These are phyloP conservation scores for Phialocephala subalpina DNA, from an alignment of 2,329 filamentous ascomycete species.

Conservation along the genomic window DNA sequence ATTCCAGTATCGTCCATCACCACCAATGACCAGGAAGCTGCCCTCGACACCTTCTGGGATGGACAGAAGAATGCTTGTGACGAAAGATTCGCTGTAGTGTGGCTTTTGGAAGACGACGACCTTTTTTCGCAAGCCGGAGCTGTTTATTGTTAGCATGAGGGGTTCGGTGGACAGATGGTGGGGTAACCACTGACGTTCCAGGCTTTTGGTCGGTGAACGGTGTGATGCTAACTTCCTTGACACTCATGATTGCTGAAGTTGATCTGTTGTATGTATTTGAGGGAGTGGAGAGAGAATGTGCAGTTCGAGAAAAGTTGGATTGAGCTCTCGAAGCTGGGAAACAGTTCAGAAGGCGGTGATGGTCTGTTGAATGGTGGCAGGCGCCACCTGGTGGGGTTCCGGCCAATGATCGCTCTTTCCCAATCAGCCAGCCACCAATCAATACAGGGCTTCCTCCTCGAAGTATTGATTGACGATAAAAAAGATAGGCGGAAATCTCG, in stretches of 20 bases:
- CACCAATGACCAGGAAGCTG: constrained; percentile 89
- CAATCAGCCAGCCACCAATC: constrained; percentile 19
- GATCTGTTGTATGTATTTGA: constrained; percentile 14
- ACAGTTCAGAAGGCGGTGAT: constrained; percentile 24
- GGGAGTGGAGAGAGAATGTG: constrained; percentile 13
- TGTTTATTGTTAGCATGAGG: constrained; percentile 51
- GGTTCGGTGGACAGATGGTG: constrained; percentile 37
- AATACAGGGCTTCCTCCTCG: background rate
- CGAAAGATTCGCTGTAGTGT: constrained; percentile 96
- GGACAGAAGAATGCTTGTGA: constrained; percentile 91
- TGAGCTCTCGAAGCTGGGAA: constrained; percentile 11
- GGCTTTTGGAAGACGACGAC: constrained; percentile 96
- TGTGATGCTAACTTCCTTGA: constrained; percentile 82
- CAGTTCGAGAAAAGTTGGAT: constrained; percentile 1
- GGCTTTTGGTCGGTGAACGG: constrained; percentile 97
- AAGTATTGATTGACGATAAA: constrained; percentile 11
- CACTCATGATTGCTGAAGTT: constrained; percentile 65
- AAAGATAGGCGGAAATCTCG: constrained; percentile 10
- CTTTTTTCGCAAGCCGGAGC: constrained; percentile 98
- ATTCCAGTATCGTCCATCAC: constrained; percentile 97
- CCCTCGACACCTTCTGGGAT: constrained; percentile 93
- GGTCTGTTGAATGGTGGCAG: constrained; percentile 5
- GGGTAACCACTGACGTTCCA: constrained; percentile 81
- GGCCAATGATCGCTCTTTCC: constrained; percentile 17
- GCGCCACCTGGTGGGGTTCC: constrained; percentile 9